Conservation (phyloP, 768 basidiomycete genomes). For the Suillus cothurnatus region DNA sequence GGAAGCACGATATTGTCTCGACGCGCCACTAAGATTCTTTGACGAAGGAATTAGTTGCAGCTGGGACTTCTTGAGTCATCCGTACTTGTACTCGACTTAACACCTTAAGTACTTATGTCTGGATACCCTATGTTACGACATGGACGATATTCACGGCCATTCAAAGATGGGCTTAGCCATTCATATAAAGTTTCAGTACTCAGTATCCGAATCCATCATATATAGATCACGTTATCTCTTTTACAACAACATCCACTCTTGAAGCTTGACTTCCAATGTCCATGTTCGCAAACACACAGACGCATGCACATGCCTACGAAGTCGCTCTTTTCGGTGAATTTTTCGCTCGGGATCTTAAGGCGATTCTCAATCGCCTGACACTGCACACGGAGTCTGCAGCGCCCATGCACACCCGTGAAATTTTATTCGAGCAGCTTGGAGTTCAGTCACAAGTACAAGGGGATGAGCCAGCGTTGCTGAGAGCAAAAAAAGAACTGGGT, state of each 20-base stretch:
- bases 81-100: neutral
- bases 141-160: neutral
- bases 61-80: neutral
- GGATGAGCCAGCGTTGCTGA: conserved; percentile 66
- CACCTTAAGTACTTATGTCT: neutral
- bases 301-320: conserved; percentile 65
- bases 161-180: no score
- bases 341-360: conserved; percentile 71
- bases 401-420: conserved; percentile 72
- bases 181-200: neutral
- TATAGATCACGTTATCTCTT: neutral
- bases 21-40: neutral
- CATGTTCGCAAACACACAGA: conserved; percentile 26
- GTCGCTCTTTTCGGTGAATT: conserved; percentile 84
- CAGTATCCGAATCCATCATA: neutral
- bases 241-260: neutral
- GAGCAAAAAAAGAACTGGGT: conserved; percentile 77
- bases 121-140: neutral
- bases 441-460: conserved; percentile 65
- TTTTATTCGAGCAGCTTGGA: conserved; percentile 82
- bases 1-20: neutral
- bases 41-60: neutral
- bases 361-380: conserved; percentile 80
- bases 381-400: conserved; percentile 78
- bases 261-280: neutral